Evolutionary conservation across 352 stramenopile genomes (phyloP).

Genomic region (Globisporangium splendens): DNA sequence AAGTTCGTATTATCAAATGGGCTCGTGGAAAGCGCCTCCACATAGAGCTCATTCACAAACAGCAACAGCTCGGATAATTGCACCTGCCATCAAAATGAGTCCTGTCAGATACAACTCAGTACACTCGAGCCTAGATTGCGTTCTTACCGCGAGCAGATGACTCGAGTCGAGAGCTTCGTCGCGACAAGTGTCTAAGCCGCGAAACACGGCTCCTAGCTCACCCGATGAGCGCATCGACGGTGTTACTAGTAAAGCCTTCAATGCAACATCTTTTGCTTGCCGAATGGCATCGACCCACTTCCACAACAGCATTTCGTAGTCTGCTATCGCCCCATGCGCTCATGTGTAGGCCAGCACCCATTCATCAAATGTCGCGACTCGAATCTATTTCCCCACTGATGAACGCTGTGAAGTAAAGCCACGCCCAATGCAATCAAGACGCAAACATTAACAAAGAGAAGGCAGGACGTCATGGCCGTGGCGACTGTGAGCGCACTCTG

Average conservation of each 20-base stretch:
- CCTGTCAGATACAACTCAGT: not conserved
- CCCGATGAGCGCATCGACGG: conserved; percentile 29
- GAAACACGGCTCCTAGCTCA: conserved; percentile 19
- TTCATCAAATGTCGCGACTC: not conserved
- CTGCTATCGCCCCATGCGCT: conserved; percentile 17
- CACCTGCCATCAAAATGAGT: conserved; percentile 13
- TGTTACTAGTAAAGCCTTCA: conserved; percentile 23
- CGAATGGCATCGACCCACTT: conserved; percentile 31
- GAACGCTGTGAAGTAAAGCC: conserved; percentile 11
- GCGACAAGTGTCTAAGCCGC: conserved; percentile 20
- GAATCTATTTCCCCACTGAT: conserved; percentile 4
- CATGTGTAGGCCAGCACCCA: conserved; percentile 16
- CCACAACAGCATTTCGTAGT: conserved; percentile 13
- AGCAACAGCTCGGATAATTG: conserved; percentile 36
- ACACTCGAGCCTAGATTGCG: not conserved
- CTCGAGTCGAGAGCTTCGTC: conserved; percentile 21
- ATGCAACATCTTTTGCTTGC: conserved; percentile 17
- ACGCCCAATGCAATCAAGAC: conserved; percentile 23
- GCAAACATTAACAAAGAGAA: conserved; percentile 44
- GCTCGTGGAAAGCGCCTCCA: conserved; percentile 43
- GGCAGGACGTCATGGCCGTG: conserved; percentile 40
- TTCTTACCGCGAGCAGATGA: conserved; percentile 29
- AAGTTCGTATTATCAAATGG: conserved; percentile 28
- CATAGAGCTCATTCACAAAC: conserved; percentile 35
- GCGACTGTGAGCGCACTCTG: conserved; percentile 61